Percentiles rank a stretch among this genome's conserved stretches.
These are phyloP conservation scores for Arthrinium puccinioides DNA, from an alignment of 2,329 filamentous ascomycete genomes.

Conservation along the genomic window DNA sequence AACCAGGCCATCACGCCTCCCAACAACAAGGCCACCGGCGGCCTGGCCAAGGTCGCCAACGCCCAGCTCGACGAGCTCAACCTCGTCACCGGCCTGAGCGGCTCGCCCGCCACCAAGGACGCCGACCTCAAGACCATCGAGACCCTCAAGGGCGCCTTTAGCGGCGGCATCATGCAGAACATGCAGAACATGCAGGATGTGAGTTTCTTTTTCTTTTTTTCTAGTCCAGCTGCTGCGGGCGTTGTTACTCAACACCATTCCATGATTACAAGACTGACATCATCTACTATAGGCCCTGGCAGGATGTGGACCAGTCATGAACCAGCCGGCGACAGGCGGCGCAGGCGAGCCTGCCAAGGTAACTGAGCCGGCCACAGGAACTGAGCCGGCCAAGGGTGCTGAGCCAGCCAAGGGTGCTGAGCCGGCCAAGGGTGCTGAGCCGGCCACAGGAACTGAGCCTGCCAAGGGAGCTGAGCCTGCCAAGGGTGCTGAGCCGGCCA, in stretches of 20 bases:
- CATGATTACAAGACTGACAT: neutral
- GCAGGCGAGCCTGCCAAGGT: too few relatives aligned
- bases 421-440: too few relatives aligned
- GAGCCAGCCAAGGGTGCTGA: too few relatives aligned
- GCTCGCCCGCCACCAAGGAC: neutral
- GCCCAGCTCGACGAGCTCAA: constrained; percentile 28
- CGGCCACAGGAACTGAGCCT: too few relatives aligned
- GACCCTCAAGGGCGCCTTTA: neutral
- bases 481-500: too few relatives aligned
- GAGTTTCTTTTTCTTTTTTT: neutral
- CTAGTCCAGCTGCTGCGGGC: neutral
- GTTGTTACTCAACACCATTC: neutral
- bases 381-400: too few relatives aligned
- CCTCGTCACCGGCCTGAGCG: constrained; percentile 5
- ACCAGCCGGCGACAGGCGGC: too few relatives aligned
- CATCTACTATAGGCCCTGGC: neutral
- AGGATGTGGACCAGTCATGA: constrained; percentile 1
- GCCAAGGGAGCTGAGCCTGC: too few relatives aligned
- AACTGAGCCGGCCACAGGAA: too few relatives aligned
- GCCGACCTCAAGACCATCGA: neutral
- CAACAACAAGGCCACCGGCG: constrained; percentile 7
- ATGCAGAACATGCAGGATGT: constrained; percentile 4
- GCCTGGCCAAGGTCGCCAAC: constrained; percentile 11
- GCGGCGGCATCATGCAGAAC: constrained; percentile 1
- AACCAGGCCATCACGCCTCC: constrained; percentile 13